phyloP scores from a whole-genome alignment of 2,329 filamentous ascomycete genomes.

The Fusarium burgessii region DNA sequence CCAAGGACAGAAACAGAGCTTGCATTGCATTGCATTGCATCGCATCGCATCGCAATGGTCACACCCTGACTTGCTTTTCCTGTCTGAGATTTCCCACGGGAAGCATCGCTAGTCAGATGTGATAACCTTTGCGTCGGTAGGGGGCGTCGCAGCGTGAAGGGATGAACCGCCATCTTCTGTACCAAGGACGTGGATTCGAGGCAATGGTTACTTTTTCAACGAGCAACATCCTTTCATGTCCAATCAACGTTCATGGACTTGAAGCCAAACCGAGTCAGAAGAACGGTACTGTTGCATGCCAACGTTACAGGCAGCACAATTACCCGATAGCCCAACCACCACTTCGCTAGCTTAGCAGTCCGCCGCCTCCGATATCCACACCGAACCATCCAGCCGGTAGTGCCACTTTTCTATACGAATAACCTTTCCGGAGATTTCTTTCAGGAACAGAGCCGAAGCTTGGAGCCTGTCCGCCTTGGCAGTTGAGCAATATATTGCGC shows the following conservation, averaged over 20 bases:
- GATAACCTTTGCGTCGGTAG: conserved; percentile 34
- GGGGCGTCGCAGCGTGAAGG: conserved; percentile 10
- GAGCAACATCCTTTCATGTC: background rate
- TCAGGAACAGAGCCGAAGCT: conserved; percentile 29
- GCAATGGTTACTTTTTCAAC: conserved; percentile 12
- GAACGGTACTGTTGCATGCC: conserved; percentile 17
- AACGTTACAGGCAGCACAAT: conserved; percentile 22
- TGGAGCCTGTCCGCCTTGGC: conserved; percentile 26
- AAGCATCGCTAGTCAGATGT: conserved; percentile 34
- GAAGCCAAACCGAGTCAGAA: conserved; percentile 22
- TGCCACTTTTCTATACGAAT: conserved; percentile 35
- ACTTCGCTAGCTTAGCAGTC: conserved; percentile 27
- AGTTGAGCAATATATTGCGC: background rate
- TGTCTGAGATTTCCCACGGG: conserved; percentile 41
- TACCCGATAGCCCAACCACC: conserved; percentile 34
- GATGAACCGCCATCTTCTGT: conserved; percentile 8
- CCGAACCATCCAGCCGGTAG: conserved; percentile 42
- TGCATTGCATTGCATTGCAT: conserved; percentile 1
- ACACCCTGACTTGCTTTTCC: conserved; percentile 14
- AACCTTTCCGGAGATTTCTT: conserved; percentile 38
- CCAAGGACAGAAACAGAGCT: conserved; percentile 1
- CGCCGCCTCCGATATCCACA: conserved; percentile 34
- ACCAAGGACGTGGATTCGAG: conserved; percentile 17
- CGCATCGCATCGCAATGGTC: conserved; percentile 5
- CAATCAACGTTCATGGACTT: conserved; percentile 16